Evolutionary conservation across 306 rosid species (phyloP), one percentile per base, ranked within the genome.

Genomic region (Oemleria cerasiformis): DNA sequence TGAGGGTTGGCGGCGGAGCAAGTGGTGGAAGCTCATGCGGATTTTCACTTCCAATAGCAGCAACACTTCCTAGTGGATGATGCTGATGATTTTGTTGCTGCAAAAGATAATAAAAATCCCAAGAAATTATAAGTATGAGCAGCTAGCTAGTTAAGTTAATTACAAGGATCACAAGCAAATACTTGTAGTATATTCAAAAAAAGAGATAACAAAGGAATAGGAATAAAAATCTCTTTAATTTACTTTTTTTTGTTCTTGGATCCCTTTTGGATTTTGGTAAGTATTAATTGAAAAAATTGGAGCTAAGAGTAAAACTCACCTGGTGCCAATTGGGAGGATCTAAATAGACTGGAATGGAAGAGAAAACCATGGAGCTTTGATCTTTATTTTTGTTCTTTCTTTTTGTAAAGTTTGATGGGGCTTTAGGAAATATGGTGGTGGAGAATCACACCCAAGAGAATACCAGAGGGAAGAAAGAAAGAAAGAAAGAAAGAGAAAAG

Each of bases 241-340:
- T 72, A 47, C 81, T 71, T 77, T 83, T 72, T 17, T 20, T 71
- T 19, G 41, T 50, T 47, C 53, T 38, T 41, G 36, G 36, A 30
- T 30, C 40, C 20, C 50, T 48, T 76, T 51, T 67, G 60, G 34
- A 44, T 62, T 67, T 78, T 73, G 78, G 78, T 53, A 50, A 68
- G 71, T 21, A 73, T 68, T 19, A 63, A 85, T 50, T 76, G 67
- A 80, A 65, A 85, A 76, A 59, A 13, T 77, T 77, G 70, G 81
- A 81, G 64, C 67, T 14, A 50, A 50, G 63, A 77, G 76, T 84
- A 86, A 84, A 79, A 44, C 81, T 84, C 87, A 94, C 99, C 97
- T 88, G 99, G 20, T 91, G 92, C 97, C 96, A 95, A 84, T 88
- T 91, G 79, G 90, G 91, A 86, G 97, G 88, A 89, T 95, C 99